phyloP scores from a whole-genome alignment of 495 filamentous ascomycete species.

The Friedmanniomyces simplex region DNA sequence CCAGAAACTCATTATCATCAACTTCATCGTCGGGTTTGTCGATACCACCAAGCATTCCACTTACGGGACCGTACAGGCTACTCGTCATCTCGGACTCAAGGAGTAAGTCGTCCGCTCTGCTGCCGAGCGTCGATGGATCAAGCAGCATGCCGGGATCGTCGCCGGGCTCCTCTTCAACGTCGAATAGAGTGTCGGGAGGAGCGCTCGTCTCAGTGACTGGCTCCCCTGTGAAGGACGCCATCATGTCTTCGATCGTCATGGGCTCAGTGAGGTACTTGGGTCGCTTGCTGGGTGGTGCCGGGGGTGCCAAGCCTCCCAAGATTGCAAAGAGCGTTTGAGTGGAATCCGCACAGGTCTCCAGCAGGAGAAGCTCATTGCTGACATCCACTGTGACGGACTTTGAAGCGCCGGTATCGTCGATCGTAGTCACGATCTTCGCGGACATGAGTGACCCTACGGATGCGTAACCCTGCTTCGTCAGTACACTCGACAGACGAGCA shows the following conservation, averaged over 20 bases:
- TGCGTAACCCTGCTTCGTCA: slow-evolving; percentile 67
- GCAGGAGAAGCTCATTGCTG: slow-evolving; percentile 70
- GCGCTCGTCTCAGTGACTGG: slow-evolving; percentile 20
- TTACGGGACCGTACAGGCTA: slow-evolving; percentile 21
- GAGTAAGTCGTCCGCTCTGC: slow-evolving; percentile 16
- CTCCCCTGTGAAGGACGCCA: slow-evolving; percentile 73
- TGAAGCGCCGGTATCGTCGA: slow-evolving; percentile 45
- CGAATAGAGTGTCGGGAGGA: slow-evolving; percentile 14
- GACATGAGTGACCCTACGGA: slow-evolving; percentile 75
- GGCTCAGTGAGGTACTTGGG: slow-evolving; percentile 81
- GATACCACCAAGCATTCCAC: slow-evolving; percentile 6
- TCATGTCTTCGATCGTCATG: slow-evolving; percentile 73
- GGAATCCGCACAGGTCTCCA: slow-evolving; percentile 95
- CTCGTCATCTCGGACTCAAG: slow-evolving; percentile 15
- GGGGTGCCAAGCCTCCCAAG: slow-evolving; percentile 71
- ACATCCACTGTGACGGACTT: slow-evolving; percentile 70
- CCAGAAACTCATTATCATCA: slow-evolving; percentile 32
- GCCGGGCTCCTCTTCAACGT: slow-evolving; percentile 13
- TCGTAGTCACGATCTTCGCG: slow-evolving; percentile 52
- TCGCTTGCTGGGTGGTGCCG: slow-evolving; percentile 65
- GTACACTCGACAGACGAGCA: slow-evolving; percentile 51
- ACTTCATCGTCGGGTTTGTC: slow-evolving; percentile 22
- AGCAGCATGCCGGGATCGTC: slow-evolving; percentile 3
- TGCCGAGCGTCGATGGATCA: neutral
- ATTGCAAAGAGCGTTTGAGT: slow-evolving; percentile 83